Evolutionary conservation across 768 basidiomycete genomes (phyloP).

Genomic region (Jaapia argillacea): DNA sequence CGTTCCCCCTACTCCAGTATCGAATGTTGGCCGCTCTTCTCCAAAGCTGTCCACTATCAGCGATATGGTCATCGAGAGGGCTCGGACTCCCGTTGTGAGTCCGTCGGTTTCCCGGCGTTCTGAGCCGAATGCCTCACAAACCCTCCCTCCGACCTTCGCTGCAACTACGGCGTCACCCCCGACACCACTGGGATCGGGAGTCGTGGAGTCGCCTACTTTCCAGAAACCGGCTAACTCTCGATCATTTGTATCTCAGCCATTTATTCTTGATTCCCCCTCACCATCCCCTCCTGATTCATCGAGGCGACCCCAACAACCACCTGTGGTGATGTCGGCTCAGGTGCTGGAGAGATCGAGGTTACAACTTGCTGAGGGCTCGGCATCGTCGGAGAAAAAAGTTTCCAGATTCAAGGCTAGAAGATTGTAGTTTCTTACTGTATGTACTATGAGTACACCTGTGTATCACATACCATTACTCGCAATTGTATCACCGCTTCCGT

Average conservation of each 20-base stretch:
- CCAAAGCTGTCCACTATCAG: constrained; percentile 12
- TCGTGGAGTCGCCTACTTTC: too few species aligned
- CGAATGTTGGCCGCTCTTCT: constrained; percentile 11
- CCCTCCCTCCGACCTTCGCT: too few species aligned
- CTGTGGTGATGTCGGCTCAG: constrained; percentile 10
- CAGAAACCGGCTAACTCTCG: too few species aligned
- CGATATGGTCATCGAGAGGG: too few species aligned
- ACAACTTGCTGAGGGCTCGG: constrained; percentile 1
- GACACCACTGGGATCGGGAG: too few species aligned
- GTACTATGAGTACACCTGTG: too few species aligned
- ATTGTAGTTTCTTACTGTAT: constrained; percentile 3
- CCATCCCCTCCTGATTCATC: constrained; percentile 6
- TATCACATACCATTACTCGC: neutral
- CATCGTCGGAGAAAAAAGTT: constrained; percentile 7
- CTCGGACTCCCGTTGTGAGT: too few species aligned
- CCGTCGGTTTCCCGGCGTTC: too few species aligned
- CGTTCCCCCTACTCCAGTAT: constrained; percentile 11
- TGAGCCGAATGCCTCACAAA: too few species aligned
- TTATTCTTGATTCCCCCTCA: constrained; percentile 14
- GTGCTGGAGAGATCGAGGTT: constrained; percentile 14
- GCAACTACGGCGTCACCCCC: too few species aligned
- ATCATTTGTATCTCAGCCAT: too few species aligned
- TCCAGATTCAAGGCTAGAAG: constrained; percentile 17
- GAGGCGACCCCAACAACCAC: constrained; percentile 7
- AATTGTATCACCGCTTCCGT: too few species aligned